Conservation (phyloP, 257 asterid species). For the Scutellaria baicalensis region DNA sequence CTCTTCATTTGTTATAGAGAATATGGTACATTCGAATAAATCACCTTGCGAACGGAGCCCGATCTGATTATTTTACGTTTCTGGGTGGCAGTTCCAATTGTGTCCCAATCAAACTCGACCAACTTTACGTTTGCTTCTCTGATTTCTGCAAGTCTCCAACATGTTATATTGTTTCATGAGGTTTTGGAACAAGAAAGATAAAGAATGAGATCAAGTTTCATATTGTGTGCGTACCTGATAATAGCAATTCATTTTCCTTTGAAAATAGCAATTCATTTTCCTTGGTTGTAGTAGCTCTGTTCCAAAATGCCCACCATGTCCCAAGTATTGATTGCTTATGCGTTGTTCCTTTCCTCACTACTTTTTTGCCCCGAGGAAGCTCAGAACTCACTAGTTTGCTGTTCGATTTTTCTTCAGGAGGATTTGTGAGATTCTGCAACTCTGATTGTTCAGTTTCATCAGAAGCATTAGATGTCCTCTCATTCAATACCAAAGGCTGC, state of each 20-base stretch:
- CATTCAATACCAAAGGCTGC: not conserved
- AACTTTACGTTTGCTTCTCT: not conserved
- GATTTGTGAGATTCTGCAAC: not conserved
- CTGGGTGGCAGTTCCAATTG: not conserved
- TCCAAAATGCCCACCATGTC: slow-evolving; percentile 25
- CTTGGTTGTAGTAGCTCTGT: slow-evolving; percentile 17
- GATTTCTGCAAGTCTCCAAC: too few relatives aligned
- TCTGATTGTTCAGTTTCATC: not conserved
- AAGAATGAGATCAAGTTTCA: not conserved
- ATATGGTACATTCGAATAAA: too few relatives aligned
- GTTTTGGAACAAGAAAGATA: too few relatives aligned
- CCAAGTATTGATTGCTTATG: slow-evolving; percentile 12
- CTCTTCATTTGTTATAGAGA: too few relatives aligned
- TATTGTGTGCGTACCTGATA: slow-evolving; percentile 7
- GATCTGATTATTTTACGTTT: too few relatives aligned
- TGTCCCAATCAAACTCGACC: not conserved
- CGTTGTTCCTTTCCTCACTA: not conserved
- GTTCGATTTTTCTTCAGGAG: not conserved
- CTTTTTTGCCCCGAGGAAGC: not conserved
- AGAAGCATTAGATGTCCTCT: not conserved
- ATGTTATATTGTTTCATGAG: too few relatives aligned
- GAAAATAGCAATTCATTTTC: not conserved
- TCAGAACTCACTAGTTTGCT: not conserved
- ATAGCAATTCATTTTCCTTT: slow-evolving; percentile 18
- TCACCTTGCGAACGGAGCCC: too few relatives aligned